phyloP scores from a whole-genome alignment of 2,329 filamentous ascomycete genomes.

The Coniochaeta prunicola region DNA sequence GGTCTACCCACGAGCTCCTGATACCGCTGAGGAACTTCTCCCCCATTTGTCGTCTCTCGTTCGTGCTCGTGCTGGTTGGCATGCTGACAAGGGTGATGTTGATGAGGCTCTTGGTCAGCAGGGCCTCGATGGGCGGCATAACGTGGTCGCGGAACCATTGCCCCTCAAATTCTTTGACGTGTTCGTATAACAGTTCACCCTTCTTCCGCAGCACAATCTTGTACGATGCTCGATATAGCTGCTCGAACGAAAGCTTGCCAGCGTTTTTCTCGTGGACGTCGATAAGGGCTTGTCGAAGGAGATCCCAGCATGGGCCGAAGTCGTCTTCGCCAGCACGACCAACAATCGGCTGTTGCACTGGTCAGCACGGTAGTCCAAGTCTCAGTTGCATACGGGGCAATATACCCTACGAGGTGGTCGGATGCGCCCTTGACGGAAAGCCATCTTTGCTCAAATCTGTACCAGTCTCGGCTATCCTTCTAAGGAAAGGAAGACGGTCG shows the following conservation, averaged over 20 bases:
- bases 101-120: constrained; percentile 64
- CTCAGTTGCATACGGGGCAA: background rate
- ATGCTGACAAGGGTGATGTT: constrained; percentile 50
- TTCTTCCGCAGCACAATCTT: constrained; percentile 88
- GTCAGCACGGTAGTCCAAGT: background rate
- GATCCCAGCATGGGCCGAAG: constrained; percentile 80
- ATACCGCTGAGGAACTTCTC: constrained; percentile 75
- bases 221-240: constrained; percentile 89
- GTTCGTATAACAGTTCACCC: constrained; percentile 72
- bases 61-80: constrained; percentile 53
- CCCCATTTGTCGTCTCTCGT: constrained; percentile 72
- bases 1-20: constrained; percentile 76
- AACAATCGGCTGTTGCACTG: background rate
- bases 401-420: constrained; percentile 1
- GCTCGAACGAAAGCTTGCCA: constrained; percentile 85
- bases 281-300: constrained; percentile 66
- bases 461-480: background rate
- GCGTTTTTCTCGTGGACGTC: constrained; percentile 93
- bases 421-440: background rate
- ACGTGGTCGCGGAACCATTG: constrained; percentile 73
- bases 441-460: background rate
- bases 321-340: constrained; percentile 39
- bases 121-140: constrained; percentile 58
- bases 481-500: background rate
- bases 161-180: constrained; percentile 74